Conservation (phyloP, 208 protist genomes). For the Leishmania lainsoni region DNA sequence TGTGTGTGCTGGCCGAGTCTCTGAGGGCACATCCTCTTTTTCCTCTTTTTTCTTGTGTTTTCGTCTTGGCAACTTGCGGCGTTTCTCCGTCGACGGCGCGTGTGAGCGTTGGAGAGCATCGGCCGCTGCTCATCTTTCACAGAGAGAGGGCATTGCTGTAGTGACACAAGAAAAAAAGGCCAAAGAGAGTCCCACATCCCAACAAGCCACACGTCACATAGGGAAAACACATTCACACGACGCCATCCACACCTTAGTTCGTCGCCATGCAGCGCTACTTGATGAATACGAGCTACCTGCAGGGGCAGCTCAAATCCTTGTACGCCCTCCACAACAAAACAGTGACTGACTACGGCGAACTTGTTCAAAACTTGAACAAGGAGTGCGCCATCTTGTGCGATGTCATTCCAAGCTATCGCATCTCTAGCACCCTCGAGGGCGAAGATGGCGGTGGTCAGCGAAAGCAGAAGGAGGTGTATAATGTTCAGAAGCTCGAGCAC, state of each 20-base stretch:
- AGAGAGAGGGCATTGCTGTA: background rate
- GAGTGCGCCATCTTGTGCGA: constrained; percentile 89
- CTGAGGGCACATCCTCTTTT: background rate
- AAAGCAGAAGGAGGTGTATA: constrained; percentile 92
- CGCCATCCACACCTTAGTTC: background rate
- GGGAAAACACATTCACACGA: background rate
- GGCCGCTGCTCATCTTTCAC: background rate
- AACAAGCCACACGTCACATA: background rate
- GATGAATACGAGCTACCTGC: constrained; percentile 93
- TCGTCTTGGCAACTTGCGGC: background rate
- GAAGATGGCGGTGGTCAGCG: constrained; percentile 82
- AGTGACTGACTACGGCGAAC: constrained; percentile 79
- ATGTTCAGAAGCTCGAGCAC: constrained; percentile 89
- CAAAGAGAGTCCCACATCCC: background rate
- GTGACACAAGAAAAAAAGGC: background rate
- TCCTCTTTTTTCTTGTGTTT: background rate
- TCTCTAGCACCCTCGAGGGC: constrained; percentile 75
- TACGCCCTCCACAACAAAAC: constrained; percentile 82
- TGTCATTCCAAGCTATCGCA: constrained; percentile 89
- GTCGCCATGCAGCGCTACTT: constrained; percentile 88
- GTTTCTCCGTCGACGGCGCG: background rate
- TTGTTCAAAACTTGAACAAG: constrained; percentile 86
- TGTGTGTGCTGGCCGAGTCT: background rate
- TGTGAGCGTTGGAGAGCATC: background rate
- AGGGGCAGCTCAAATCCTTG: constrained; percentile 79